These are phyloP conservation scores for Gyromitra esculenta DNA, from an alignment of 2,329 filamentous ascomycete genomes.

Conservation along the genomic window DNA sequence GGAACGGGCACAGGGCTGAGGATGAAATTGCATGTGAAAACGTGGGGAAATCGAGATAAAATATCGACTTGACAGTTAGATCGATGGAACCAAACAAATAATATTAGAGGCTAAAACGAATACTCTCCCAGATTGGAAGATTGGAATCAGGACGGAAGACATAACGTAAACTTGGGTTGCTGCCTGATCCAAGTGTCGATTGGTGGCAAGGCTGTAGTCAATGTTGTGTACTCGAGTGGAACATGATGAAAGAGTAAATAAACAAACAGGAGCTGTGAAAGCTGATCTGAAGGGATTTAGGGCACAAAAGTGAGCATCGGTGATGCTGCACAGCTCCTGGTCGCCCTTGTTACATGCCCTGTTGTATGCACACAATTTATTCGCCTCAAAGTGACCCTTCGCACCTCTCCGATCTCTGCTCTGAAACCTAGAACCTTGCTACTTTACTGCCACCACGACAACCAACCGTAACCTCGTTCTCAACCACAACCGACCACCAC, in stretches of 20 bases:
- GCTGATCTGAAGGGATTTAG: slow-evolving; percentile 25
- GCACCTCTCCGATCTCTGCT: slow-evolving; percentile 41
- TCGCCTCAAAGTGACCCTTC: slow-evolving; percentile 42
- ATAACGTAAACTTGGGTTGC: slow-evolving; percentile 12
- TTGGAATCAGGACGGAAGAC: slow-evolving; percentile 4
- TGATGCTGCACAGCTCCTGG: slow-evolving; percentile 37
- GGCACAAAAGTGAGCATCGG: slow-evolving; percentile 25
- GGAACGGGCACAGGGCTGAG: slow-evolving; percentile 43
- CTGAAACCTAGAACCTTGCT: slow-evolving; percentile 46
- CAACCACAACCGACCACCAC: slow-evolving; percentile 39
- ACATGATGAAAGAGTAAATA: slow-evolving; percentile 17
- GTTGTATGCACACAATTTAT: slow-evolving; percentile 42
- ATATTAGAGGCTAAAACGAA: slow-evolving; percentile 1
- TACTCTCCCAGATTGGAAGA: neutral
- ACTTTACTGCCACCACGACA: slow-evolving; percentile 47
- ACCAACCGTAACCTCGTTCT: slow-evolving; percentile 45
- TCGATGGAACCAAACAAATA: slow-evolving; percentile 22
- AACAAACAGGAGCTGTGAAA: slow-evolving; percentile 23
- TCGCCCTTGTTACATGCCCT: slow-evolving; percentile 22
- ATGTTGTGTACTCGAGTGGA: neutral
- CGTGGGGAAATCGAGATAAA: slow-evolving; percentile 48
- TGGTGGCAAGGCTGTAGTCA: neutral
- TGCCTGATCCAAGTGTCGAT: slow-evolving; percentile 6
- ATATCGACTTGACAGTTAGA: slow-evolving; percentile 25
- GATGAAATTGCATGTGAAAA: slow-evolving; percentile 46